Evolutionary conservation across 1,139 yeast genomes (phyloP).

Genomic region (Yamadazyma membranifaciens): DNA sequence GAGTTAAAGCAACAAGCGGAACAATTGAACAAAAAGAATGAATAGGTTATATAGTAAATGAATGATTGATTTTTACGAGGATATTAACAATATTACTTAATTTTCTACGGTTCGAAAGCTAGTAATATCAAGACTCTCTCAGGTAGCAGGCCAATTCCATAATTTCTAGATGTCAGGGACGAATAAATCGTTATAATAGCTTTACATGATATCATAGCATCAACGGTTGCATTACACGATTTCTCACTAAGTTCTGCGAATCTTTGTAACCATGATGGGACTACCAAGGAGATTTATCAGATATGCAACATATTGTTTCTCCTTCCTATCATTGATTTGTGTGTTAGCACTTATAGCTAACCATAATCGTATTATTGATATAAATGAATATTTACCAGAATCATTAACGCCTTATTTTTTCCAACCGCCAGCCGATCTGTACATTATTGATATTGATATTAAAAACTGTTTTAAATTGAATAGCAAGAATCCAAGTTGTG

Average conservation of each 20-base stretch:
- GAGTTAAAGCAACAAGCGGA: constrained; percentile 19
- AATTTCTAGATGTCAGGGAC: too few relatives aligned
- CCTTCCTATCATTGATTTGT: constrained; percentile 13
- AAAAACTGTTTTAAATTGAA: constrained; percentile 29
- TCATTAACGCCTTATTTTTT: constrained; percentile 37
- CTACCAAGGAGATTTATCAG: constrained; percentile 27
- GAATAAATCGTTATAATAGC: too few relatives aligned
- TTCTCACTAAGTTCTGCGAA: too few relatives aligned
- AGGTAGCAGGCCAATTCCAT: too few relatives aligned
- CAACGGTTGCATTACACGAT: too few relatives aligned
- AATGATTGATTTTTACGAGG: not conserved
- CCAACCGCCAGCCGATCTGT: constrained; percentile 39
- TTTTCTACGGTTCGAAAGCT: too few relatives aligned
- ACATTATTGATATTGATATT: constrained; percentile 35
- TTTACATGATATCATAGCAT: too few relatives aligned
- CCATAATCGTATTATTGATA: constrained; percentile 27
- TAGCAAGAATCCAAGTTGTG: constrained; percentile 28
- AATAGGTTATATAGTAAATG: not conserved
- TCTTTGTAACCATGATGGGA: constrained; percentile 16
- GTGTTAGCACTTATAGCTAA: constrained; percentile 28
- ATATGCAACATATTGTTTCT: constrained; percentile 20
- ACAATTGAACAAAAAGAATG: constrained; percentile 3
- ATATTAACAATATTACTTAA: too few relatives aligned
- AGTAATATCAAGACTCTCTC: too few relatives aligned
- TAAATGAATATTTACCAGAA: constrained; percentile 29